Percentiles rank a stretch among this genome's conserved stretches.
These are phyloP conservation scores for Berkeleyomyces rouxiae DNA, from an alignment of 2,329 filamentous ascomycete species.

Conservation along the genomic window DNA sequence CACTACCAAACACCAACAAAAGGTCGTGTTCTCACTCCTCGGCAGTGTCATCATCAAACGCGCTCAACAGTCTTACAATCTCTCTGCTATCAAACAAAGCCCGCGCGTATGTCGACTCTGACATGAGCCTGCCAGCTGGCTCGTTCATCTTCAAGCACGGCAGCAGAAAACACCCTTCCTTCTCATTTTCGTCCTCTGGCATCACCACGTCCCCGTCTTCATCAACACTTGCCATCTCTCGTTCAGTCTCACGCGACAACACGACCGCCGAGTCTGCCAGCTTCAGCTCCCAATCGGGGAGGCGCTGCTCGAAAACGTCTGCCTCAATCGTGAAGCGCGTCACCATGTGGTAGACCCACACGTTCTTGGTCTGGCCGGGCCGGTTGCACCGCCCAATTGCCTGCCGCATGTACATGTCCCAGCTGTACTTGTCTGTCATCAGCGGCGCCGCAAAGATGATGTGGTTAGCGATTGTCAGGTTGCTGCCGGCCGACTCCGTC, in stretches of 20 bases:
- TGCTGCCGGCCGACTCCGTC: conserved; percentile 25
- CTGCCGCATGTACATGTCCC: conserved; percentile 24
- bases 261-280: neutral
- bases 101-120: neutral
- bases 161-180: neutral
- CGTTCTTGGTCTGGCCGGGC: conserved; percentile 23
- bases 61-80: conserved; percentile 7
- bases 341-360: conserved; percentile 26
- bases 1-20: neutral
- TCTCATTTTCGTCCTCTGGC: neutral
- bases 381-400: conserved; percentile 25
- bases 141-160: neutral
- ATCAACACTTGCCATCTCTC: neutral
- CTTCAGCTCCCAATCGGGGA: neutral
- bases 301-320: conserved; percentile 22
- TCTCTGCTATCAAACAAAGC: conserved; percentile 12
- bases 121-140: neutral
- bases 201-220: neutral
- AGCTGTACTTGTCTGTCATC: conserved; percentile 19
- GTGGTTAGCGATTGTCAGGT: conserved; percentile 27
- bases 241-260: neutral
- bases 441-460: conserved; percentile 26
- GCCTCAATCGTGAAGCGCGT: conserved; percentile 25
- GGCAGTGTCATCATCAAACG: conserved; percentile 8
- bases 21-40: neutral